Evolutionary conservation across 2,329 filamentous ascomycete genomes (phyloP), one percentile per base, ranked within the genome.

Genomic region (Rhinocladiella mackenziei): DNA sequence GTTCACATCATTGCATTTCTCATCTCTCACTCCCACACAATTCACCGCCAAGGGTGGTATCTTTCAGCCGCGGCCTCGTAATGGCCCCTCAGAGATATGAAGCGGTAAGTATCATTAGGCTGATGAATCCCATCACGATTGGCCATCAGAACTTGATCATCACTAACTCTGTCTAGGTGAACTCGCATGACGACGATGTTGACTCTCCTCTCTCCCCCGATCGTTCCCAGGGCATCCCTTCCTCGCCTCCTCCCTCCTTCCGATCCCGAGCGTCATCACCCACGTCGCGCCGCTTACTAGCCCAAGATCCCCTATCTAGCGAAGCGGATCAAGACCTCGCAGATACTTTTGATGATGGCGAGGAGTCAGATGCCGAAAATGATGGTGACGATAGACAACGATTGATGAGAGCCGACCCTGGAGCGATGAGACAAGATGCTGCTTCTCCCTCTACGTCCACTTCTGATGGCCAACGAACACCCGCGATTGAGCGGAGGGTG

Each of bases 271-370:
- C 84, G 22, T 88, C 88, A 1, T 89, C 86, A 25, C 77, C 75
- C 22, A 65, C 71, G 14, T 70, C 73, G 33, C 68, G 70, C 50
- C 74, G 72, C 42, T 68, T 68, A 69, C 73, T 72, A 65, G 71
- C 74, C 39, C 68, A 73, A 51, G 72, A 77, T 55, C 71, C 72
- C 28, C 65, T 71, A 44, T 61, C 65, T 42, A 69, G 66, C 55
- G 72, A 78, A 46, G 84, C 88, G 49, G 82, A 95, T 58, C 76
- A 84, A 50, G 83, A 86, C n/a, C 77, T 98, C 10, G 87, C 86
- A 57, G 91, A 97, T 62, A 89, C 92, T 1, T 98, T 98, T 65
- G 91, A 88, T 62, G 80, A 84, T 60, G 85, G 84, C 55, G 84
- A 83, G 51, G 86, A 84, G 50, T 75, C 73, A 25, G 84, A 84